Percentiles rank a stretch among this genome's conserved stretches.
Evolutionary conservation across 225 moss, liverwort and hornwort genomes (phyloP).

Genomic region (Climacium dendroides): DNA sequence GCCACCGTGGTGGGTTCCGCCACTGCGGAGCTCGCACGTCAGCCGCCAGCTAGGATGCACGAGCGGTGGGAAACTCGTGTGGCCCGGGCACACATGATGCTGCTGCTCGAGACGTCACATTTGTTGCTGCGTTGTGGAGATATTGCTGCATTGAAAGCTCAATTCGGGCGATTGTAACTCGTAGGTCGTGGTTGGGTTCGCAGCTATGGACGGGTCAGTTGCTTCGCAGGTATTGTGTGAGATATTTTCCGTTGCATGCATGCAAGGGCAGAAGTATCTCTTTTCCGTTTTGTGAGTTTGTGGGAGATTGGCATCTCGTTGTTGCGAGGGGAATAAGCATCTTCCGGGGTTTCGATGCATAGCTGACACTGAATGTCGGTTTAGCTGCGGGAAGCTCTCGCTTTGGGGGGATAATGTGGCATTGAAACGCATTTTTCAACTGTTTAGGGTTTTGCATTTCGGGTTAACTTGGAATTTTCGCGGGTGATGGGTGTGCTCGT

Average conservation of each 20-base stretch:
- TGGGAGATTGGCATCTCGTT: background rate
- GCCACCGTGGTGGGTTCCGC: background rate
- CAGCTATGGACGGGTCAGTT: constrained; percentile 8
- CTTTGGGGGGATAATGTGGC: background rate
- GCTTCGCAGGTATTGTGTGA: constrained; percentile 7
- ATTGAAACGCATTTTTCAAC: background rate
- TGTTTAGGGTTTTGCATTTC: background rate
- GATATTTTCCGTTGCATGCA: background rate
- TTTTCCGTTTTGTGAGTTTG: background rate
- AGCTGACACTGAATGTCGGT: background rate
- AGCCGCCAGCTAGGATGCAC: background rate
- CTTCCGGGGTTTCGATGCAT: background rate
- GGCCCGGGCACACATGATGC: background rate
- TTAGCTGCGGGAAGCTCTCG: background rate
- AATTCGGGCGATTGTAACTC: background rate
- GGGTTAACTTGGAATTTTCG: background rate
- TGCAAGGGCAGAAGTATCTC: background rate
- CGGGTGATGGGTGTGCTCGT: background rate
- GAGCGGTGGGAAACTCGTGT: background rate
- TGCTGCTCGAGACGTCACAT: background rate
- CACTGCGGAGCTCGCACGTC: background rate
- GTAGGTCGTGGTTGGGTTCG: background rate
- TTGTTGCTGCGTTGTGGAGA: background rate
- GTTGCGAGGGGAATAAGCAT: background rate
- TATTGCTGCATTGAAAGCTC: background rate